phyloP scores from a whole-genome alignment of 108 stramenopile genomes.

The Parietichytrium sp. region DNA sequence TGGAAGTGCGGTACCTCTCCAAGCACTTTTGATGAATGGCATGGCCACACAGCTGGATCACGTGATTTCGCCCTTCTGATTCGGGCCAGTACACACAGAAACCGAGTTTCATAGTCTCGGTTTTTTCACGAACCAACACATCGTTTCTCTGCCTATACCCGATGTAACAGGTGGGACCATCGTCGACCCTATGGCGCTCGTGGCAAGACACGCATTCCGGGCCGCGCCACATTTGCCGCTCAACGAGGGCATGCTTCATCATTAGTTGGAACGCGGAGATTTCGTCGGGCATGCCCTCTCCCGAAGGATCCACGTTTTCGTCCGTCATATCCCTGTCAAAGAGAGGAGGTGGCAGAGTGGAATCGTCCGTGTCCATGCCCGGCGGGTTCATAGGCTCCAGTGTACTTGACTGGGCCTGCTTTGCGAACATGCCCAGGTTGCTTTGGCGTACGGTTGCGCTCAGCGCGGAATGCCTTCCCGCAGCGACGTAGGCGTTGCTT shows the following conservation, averaged over 20 bases:
- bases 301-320: too few species aligned
- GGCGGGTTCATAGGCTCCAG: too few species aligned
- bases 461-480: too few species aligned
- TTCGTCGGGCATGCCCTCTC: too few species aligned
- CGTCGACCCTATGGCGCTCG: background rate
- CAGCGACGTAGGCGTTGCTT: background rate
- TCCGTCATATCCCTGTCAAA: too few species aligned
- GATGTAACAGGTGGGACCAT: conserved; percentile 7
- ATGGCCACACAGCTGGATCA: conserved; percentile 79
- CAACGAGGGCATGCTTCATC: background rate
- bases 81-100: conserved; percentile 25
- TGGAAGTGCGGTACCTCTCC: conserved; percentile 79
- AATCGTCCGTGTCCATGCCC: too few species aligned
- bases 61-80: conserved; percentile 47
- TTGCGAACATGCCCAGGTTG: too few species aligned
- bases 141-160: conserved; percentile 19
- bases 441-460: too few species aligned
- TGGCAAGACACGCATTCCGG: conserved; percentile 29
- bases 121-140: background rate
- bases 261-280: too few species aligned
- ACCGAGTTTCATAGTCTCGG: background rate
- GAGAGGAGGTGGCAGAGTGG: too few species aligned
- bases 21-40: conserved; percentile 90
- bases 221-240: background rate
- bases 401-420: too few species aligned